Evolutionary conservation across 176 grass and related monocot species (phyloP).

Genomic region (Elaeis guineensis): DNA sequence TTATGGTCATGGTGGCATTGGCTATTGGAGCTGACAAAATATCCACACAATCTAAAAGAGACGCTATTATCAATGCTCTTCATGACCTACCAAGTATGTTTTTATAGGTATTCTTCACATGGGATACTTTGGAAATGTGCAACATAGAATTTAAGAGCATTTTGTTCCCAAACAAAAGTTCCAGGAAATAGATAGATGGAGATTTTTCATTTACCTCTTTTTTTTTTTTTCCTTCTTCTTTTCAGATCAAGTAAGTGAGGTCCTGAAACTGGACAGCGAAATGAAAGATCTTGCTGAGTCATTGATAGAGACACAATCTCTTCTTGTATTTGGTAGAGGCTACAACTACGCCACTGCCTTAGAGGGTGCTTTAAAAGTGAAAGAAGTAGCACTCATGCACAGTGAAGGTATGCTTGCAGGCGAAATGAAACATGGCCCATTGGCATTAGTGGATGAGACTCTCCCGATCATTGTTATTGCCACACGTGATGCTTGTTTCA

Average conservation of each 20-base stretch:
- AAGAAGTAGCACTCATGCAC: conserved; percentile 90
- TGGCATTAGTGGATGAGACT: conserved; percentile 86
- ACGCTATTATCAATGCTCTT: conserved; percentile 57
- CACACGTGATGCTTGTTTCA: conserved; percentile 67
- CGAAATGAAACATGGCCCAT: conserved; percentile 93
- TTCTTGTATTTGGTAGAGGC: conserved; percentile 86
- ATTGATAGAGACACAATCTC: conserved; percentile 53
- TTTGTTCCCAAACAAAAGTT: no score
- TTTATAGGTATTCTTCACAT: no score
- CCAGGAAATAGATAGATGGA: no score
- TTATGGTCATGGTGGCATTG: conserved; percentile 91
- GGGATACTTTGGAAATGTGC: no score
- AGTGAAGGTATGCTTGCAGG: conserved; percentile 95
- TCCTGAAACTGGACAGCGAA: conserved; percentile 79
- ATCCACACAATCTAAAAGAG: conserved; percentile 70
- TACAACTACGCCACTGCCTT: conserved; percentile 90
- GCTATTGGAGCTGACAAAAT: conserved; percentile 92
- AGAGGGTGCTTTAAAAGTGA: conserved; percentile 90
- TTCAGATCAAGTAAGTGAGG: conserved; percentile 51
- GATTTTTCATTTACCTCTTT: no score
- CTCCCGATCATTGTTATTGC: conserved; percentile 89
- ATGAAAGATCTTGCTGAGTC: conserved; percentile 88
- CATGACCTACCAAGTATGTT: conserved; percentile 57
- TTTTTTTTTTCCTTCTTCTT: no score
- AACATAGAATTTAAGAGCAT: no score